Evolutionary conservation across 176 grass and related monocot genomes (phyloP), one percentile per base, ranked within the genome.

Genomic region (Carex myosuroides): DNA sequence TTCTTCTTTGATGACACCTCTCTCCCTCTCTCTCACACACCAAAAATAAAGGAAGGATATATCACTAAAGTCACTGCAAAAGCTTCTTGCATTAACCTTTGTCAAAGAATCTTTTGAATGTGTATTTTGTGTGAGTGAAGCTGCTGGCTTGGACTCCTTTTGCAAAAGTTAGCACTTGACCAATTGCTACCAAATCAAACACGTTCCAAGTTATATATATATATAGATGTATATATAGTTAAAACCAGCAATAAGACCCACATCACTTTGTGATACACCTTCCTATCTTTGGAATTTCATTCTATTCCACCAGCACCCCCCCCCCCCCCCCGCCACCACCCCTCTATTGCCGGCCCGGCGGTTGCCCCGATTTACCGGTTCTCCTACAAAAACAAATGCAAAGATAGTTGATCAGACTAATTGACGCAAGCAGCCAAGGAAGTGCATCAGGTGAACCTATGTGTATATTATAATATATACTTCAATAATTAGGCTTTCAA

Each of bases 61-160:
- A 80, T 80, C 35, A 65, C 62, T 41, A 83, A 83, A 83, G 80
- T 68, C 62, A 68, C 80, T 83, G 80, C 80, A 83, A 83, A 83
- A 83, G 62, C 39, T 32, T 53, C 62, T 83, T 83, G 61, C 62
- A 30, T 75, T 75, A 63, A 83, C n/a, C 80, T 55, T 83, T 69
- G 80, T 46, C 16, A 83, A 83, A 83, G 80, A 67, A 83, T 83
- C 80, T 83, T 82, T 83, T 66, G 80, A 83, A 83, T 83, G 39
- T 54, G 7, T 69, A 54, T 83, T 83, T 83, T 69, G 62, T 83
- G 60, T 81, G 79, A 48, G 41, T 41, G 55, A 81, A 81, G 79
- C 35, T 81, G 44, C 35, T 64, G 44, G 20, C 14, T 82, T 66
- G 18, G 10, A 82, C 80, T 67, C 39, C 64, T 66, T 83, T 83